phyloP scores from a whole-genome alignment of 768 basidiomycete genomes.

The Leccinum fibrillosum region DNA sequence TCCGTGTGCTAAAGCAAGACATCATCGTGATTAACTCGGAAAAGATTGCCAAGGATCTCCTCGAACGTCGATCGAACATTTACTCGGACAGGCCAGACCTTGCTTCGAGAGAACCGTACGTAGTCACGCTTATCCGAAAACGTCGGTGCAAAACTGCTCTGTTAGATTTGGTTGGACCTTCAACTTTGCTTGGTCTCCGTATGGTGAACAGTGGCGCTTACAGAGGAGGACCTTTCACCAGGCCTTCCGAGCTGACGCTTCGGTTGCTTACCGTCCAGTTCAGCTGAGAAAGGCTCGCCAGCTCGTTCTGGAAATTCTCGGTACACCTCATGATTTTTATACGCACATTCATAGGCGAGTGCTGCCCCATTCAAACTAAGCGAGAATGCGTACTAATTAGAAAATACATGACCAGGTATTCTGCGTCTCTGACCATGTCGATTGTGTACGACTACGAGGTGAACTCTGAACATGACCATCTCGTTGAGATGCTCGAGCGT shows the following conservation, averaged over 20 bases:
- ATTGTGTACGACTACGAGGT: slow-evolving; percentile 41
- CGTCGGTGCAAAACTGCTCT: background rate
- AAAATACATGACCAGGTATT: slow-evolving; percentile 20
- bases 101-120: slow-evolving; percentile 15
- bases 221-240: slow-evolving; percentile 26
- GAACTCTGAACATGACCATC: slow-evolving; percentile 33
- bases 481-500: slow-evolving; percentile 36
- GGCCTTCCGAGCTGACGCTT: slow-evolving; percentile 18
- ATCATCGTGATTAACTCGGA: slow-evolving; percentile 26
- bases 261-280: slow-evolving; percentile 7
- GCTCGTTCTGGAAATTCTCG: slow-evolving; percentile 16
- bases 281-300: slow-evolving; percentile 20
- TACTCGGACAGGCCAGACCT: slow-evolving; percentile 27
- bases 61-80: slow-evolving; percentile 24
- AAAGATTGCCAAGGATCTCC: slow-evolving; percentile 25
- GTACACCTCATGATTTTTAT: background rate
- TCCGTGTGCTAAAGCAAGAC: slow-evolving; percentile 19
- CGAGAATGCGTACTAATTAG: background rate
- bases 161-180: slow-evolving; percentile 23
- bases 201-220: slow-evolving; percentile 22
- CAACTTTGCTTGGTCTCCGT: slow-evolving; percentile 13
- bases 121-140: background rate
- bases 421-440: slow-evolving; percentile 36
- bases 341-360: slow-evolving; percentile 10
- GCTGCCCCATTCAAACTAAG: background rate